Evolutionary conservation across 805 yeast species (phyloP), one percentile per base, ranked within the genome.

Genomic region (Brettanomyces custersianus): DNA sequence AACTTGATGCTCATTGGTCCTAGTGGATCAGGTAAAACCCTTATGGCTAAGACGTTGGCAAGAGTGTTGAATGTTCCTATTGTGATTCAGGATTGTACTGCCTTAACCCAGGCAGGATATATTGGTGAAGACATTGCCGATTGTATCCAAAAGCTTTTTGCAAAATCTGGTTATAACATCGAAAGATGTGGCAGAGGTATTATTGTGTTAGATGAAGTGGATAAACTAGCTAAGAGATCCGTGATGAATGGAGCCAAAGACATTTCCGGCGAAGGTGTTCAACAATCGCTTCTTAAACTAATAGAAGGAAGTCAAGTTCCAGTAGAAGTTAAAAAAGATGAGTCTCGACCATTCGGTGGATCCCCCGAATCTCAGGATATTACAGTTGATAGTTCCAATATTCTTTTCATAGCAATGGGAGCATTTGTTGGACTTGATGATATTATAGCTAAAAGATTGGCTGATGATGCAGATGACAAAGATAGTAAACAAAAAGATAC

Each of bases 191-290:
- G 74, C 44, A 62, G 65, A 38, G 82, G 82, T 4, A 72, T 74
- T 20, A 63, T 76, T 33, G 80, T 76, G 4, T 49, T 76, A 4
- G 80, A 76, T 49, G 81, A 76, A 45, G 57, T 74, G 16, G 80
- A 75, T 43, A 75, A 74, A 41, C 47, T 76, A 9, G 68, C 80
- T 0, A 71, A 69, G 42, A 70, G 73, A 1, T 52, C 66, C 1
- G 61, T 63, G 10, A 53, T 59, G 24, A 60, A 61, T 23, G 76
- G 74, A 4, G 63, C 73, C 0, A 70, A 72, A 41, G 81, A 74
- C 49, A 75, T 74, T 2, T 62, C 78, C 1, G 81, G 81, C 6
- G 80, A 75, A 51, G 80, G 81, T 33, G 80, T 75, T 13, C 81
- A 74, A 44, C 80, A 74, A 45, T 72, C 79, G 0, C 48, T 74